Conservation (phyloP, 2,329 filamentous ascomycete genomes). For the Cladophialophora bantiana region DNA sequence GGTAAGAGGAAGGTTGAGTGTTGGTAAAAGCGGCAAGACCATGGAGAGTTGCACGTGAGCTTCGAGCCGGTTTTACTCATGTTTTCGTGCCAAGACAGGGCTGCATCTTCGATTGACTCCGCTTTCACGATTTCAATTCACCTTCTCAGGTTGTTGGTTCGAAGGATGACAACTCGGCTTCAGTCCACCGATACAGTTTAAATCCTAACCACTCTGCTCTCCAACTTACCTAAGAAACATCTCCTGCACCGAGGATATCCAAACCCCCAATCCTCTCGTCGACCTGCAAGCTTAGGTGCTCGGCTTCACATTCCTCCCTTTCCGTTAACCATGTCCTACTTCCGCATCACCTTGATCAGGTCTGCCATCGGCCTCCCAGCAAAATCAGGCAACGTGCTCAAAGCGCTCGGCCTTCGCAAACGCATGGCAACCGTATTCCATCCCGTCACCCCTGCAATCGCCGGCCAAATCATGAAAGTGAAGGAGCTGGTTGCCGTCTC, state of each 20-base stretch:
- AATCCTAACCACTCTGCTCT: not conserved
- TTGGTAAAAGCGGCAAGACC: too few species aligned
- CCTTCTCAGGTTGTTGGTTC: not conserved
- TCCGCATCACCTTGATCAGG: conserved; percentile 89
- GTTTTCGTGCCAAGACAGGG: not conserved
- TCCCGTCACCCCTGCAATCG: conserved; percentile 78
- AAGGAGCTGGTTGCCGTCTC: conserved; percentile 87
- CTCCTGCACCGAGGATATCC: not conserved
- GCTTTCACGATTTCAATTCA: not conserved
- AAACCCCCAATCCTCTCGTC: not conserved
- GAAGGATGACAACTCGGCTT: not conserved
- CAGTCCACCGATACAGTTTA: not conserved
- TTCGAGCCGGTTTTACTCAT: too few species aligned
- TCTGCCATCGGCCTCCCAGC: conserved; percentile 86
- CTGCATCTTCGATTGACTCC: not conserved
- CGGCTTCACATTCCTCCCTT: not conserved
- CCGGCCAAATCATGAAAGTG: conserved; percentile 90
- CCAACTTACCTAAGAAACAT: not conserved
- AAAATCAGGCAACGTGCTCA: conserved; percentile 79
- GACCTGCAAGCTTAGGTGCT: not conserved
- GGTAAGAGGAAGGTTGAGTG: too few species aligned
- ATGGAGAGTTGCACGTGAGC: not conserved
- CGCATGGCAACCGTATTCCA: conserved; percentile 89
- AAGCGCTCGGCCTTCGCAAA: conserved; percentile 83
- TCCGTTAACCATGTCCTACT: conserved; percentile 51